Evolutionary conservation across 2,329 filamentous ascomycete genomes (phyloP).

Genomic region (Fusarium protoensiforme): DNA sequence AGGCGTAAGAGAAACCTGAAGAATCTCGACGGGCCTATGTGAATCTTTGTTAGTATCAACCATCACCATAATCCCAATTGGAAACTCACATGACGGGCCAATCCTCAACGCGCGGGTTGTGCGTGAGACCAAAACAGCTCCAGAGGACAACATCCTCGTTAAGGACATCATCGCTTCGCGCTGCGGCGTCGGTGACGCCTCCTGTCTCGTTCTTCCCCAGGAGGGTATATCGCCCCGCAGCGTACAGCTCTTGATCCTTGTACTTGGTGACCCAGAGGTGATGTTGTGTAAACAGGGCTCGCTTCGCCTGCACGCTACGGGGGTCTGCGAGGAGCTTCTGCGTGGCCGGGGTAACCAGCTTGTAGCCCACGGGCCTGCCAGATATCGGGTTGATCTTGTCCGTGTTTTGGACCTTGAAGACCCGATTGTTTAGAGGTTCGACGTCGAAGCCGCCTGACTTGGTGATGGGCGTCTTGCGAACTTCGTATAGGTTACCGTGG

Average conservation of each 20-base stretch:
- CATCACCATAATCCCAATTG: neutral
- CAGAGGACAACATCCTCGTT: slow-evolving; percentile 67
- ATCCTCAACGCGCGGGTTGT: slow-evolving; percentile 73
- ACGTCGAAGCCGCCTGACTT: slow-evolving; percentile 60
- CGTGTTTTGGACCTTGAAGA: slow-evolving; percentile 63
- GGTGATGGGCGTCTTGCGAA: slow-evolving; percentile 58
- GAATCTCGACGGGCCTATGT: slow-evolving; percentile 55
- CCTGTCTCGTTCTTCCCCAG: slow-evolving; percentile 51
- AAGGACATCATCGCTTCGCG: slow-evolving; percentile 57
- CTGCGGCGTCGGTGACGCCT: slow-evolving; percentile 53
- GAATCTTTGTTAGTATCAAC: neutral
- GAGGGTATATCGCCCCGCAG: slow-evolving; percentile 54
- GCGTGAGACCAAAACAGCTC: slow-evolving; percentile 70
- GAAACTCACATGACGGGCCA: slow-evolving; percentile 73
- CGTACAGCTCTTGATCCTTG: slow-evolving; percentile 57
- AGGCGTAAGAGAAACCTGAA: slow-evolving; percentile 57
- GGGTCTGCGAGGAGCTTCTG: slow-evolving; percentile 55
- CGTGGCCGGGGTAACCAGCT: slow-evolving; percentile 54
- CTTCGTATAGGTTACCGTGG: slow-evolving; percentile 57
- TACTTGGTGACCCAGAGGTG: slow-evolving; percentile 60
- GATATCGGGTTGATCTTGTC: slow-evolving; percentile 55
- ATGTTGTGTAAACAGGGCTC: slow-evolving; percentile 56
- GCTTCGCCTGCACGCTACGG: slow-evolving; percentile 52
- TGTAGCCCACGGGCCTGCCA: slow-evolving; percentile 60
- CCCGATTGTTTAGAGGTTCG: slow-evolving; percentile 59